phyloP scores from a whole-genome alignment of 2,329 filamentous ascomycete genomes.

The Colletotrichum gloeosporioides region DNA sequence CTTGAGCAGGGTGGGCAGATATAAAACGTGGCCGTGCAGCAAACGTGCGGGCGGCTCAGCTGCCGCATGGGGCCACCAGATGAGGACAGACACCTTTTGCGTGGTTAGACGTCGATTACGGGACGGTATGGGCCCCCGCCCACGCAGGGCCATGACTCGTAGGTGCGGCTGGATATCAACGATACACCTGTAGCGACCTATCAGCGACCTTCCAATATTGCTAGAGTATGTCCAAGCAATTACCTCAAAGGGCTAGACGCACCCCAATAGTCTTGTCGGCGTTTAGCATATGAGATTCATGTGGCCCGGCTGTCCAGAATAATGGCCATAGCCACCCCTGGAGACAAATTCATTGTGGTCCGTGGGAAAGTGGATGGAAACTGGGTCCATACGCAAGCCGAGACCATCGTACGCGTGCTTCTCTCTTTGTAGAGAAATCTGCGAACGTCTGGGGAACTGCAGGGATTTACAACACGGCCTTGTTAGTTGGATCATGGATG shows the following conservation, averaged over 20 bases:
- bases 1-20: neutral
- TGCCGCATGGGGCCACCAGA: neutral
- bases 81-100: neutral
- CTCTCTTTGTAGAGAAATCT: neutral
- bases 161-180: neutral
- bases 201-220: neutral
- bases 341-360: neutral
- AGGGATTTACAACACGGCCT: neutral
- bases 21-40: neutral
- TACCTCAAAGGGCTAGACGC: neutral
- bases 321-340: neutral
- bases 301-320: neutral
- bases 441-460: neutral
- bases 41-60: neutral
- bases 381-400: neutral
- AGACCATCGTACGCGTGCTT: neutral
- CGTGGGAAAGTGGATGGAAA: neutral
- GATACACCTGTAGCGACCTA: neutral
- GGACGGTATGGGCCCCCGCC: neutral
- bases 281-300: neutral
- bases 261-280: neutral
- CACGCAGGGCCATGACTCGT: neutral
- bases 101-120: neutral
- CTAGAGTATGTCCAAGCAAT: neutral
- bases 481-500: neutral